Evolutionary conservation across 1,139 yeast species (phyloP), one percentile per base, ranked within the genome.

Genomic region (Hemisphaericaspora subhashii): DNA sequence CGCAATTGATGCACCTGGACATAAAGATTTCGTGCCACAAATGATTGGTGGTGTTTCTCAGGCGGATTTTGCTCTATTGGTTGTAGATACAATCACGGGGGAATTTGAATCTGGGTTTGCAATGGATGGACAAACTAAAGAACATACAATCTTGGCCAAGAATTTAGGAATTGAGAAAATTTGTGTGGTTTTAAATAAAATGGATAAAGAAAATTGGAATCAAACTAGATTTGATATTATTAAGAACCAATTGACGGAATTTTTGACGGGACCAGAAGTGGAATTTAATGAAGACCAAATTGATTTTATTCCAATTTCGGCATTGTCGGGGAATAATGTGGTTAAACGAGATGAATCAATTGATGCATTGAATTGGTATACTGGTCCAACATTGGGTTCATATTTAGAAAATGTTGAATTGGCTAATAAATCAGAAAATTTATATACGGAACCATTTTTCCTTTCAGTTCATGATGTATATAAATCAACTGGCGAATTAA

Each of bases 21-120:
- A 72, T 48, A 68, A 64, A 39, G 78, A 72, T 45, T 72, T 71
- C 47, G 76, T 72, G 10, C 78, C 78, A 0, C 77, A 72, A 42
- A 86, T 46, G 83, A 81, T 70, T 33, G 69, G 72, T 28, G 77
- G 77, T 16, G 74, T 71, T 13, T 64, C 74, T 9, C 76, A 72
- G 47, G 85, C 86, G 0, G 94, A 86, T 51, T 63, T 81, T 39
- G 92, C 90, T 0, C 68, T 86, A 22, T 65, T 85, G 31, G 87
- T 86, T 9, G 77, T 86, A 11, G 98, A 94, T 60, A 70, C 95
- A 7, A 79, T 84, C 21, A 74, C 79, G 1, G 86, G 89, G 40
- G 96, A 95, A 3, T 92, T 89, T 62, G 96, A 92, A 64, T 74
- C 90, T 4, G 96, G 98, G 0, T 90, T 92, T 55, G 71, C 78